phyloP scores from a whole-genome alignment of 176 grass and related monocot genomes.

The Ensete glaucum region DNA sequence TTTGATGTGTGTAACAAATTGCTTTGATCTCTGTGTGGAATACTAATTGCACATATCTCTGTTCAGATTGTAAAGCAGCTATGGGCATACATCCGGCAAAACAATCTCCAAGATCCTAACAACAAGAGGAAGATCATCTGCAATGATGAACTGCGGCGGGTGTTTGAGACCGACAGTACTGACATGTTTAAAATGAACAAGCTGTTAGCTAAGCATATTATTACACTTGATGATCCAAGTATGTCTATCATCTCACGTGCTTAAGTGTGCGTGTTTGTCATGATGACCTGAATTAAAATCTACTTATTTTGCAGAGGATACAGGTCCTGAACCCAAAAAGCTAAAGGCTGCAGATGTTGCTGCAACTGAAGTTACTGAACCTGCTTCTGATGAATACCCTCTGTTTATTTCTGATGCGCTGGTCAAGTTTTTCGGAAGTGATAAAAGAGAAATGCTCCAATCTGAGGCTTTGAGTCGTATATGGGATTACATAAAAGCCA shows the following conservation, averaged over 20 bases:
- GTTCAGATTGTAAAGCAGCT: conserved; percentile 95
- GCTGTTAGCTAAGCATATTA: conserved; percentile 95
- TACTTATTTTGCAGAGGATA: conserved; percentile 55
- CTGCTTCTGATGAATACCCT: conserved; percentile 37
- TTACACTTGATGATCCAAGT: conserved; percentile 49
- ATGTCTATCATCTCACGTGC: not conserved
- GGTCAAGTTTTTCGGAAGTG: conserved; percentile 68
- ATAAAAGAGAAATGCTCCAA: conserved; percentile 68
- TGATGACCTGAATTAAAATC: not conserved
- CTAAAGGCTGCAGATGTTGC: conserved; percentile 43
- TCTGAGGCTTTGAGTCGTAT: conserved; percentile 67
- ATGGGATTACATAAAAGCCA: conserved; percentile 93
- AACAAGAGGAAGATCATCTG: conserved; percentile 99
- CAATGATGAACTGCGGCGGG: conserved; percentile 78
- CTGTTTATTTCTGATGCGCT: conserved; percentile 68
- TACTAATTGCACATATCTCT: conserved; percentile 2
- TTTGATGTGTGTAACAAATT: not conserved
- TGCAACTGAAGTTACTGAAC: conserved; percentile 24
- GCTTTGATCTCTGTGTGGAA: conserved; percentile 8
- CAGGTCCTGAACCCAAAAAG: conserved; percentile 51
- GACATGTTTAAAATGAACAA: conserved; percentile 99
- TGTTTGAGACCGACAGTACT: conserved; percentile 89
- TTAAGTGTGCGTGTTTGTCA: conserved; percentile 5
- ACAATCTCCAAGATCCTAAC: conserved; percentile 98
- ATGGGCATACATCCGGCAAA: conserved; percentile 92